phyloP scores from a whole-genome alignment of 2,329 filamentous ascomycete species.

The Cryphonectria japonica region DNA sequence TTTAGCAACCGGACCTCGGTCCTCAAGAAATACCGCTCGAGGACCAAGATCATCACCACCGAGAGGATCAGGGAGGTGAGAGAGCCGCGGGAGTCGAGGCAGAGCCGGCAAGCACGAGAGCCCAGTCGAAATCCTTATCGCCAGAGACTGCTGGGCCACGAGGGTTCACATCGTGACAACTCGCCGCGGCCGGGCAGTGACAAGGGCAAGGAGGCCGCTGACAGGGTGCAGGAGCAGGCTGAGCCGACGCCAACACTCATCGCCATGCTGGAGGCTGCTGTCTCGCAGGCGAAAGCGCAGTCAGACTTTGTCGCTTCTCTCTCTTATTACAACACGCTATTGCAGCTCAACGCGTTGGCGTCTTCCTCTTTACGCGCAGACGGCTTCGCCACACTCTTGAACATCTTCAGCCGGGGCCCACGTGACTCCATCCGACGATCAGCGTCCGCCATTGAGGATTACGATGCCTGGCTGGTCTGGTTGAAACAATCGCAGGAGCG shows the following conservation, averaged over 20 bases:
- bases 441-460: conserved; percentile 74
- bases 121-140: conserved; percentile 64
- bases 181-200: conserved; percentile 17
- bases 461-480: conserved; percentile 81
- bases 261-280: conserved; percentile 76
- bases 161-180: conserved; percentile 33
- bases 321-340: conserved; percentile 81
- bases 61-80: conserved; percentile 39
- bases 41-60: conserved; percentile 59
- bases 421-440: conserved; percentile 71
- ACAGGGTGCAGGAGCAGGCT: conserved; percentile 44
- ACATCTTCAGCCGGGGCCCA: conserved; percentile 74
- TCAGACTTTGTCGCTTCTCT: conserved; percentile 85
- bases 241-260: conserved; percentile 59
- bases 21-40: conserved; percentile 62
- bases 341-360: conserved; percentile 68
- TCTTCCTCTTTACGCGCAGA: conserved; percentile 66
- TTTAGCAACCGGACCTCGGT: conserved; percentile 73
- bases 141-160: conserved; percentile 32
- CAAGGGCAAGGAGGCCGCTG: conserved; percentile 39
- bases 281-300: conserved; percentile 74
- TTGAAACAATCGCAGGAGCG: conserved; percentile 81
- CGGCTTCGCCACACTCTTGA: conserved; percentile 71
- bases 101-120: conserved; percentile 34
- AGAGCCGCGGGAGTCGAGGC: conserved; percentile 7